Evolutionary conservation across 1,139 yeast species (phyloP).

Genomic region (Blastobotrys niveus): DNA sequence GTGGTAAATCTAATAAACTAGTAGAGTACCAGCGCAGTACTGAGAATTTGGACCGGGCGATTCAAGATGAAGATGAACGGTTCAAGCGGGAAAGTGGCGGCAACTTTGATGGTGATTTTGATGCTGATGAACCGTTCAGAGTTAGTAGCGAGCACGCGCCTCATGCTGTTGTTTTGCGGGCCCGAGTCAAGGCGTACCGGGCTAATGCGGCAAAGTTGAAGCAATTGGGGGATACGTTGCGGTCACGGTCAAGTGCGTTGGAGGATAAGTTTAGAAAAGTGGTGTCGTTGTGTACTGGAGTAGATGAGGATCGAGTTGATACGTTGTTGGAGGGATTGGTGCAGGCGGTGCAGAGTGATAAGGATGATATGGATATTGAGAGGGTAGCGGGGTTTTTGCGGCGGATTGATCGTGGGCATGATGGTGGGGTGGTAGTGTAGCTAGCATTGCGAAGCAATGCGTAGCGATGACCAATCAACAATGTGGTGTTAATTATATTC

Average conservation of each 20-base stretch:
- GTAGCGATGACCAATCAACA: too few relatives aligned
- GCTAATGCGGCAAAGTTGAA: constrained; percentile 53
- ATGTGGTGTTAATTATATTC: too few relatives aligned
- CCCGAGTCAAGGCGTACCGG: constrained; percentile 74
- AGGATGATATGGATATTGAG: constrained; percentile 57
- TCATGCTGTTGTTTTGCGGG: constrained; percentile 58
- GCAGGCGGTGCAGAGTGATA: constrained; percentile 85
- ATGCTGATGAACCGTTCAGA: constrained; percentile 83
- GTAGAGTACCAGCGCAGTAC: constrained; percentile 48
- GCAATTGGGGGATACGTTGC: constrained; percentile 45
- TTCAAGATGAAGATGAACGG: constrained; percentile 49
- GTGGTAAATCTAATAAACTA: constrained; percentile 39
- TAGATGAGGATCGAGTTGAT: constrained; percentile 73
- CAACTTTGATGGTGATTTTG: constrained; percentile 50
- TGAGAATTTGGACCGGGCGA: constrained; percentile 51
- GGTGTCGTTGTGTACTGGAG: constrained; percentile 85
- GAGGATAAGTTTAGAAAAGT: constrained; percentile 85
- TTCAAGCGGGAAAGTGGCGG: constrained; percentile 39
- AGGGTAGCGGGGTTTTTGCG: constrained; percentile 46
- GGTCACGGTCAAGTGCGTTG: constrained; percentile 52
- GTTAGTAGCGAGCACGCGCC: constrained; percentile 42
- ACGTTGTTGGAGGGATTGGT: constrained; percentile 75
- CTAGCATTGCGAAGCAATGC: too few relatives aligned
- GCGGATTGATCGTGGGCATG: constrained; percentile 32
- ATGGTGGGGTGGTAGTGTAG: constrained; percentile 12